Evolutionary conservation across 2,329 filamentous ascomycete genomes (phyloP), one percentile per base, ranked within the genome.

Genomic region (Trichoderma hamatum): DNA sequence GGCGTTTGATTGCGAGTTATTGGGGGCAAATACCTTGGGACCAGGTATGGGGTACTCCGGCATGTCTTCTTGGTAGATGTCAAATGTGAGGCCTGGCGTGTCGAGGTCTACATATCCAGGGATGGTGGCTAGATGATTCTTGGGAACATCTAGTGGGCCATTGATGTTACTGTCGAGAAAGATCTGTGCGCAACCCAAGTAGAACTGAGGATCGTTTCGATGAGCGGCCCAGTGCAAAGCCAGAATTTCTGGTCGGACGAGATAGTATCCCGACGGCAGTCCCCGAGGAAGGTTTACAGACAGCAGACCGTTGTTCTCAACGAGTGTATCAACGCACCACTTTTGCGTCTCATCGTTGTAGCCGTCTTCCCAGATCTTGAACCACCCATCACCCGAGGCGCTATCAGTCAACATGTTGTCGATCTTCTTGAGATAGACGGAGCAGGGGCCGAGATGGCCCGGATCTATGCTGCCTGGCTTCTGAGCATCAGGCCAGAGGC

Each of bases 321-420:
- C 90, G 69, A 94, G 82, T 70, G 87, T 88, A 75, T 92, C 87
- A 3, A 89, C 90, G 79, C 91, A 93, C 90, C 91, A 94, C 76
- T 87, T 81, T 32, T 81, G 77, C 1, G 82, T 81, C 5, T 76
- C 73, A 5, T 80, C 76, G 73, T 91, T 84, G 78, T 91, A 92
- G 56, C 89, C 90, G 63, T 90, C 84, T 69, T 92, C 86, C 83
- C 85, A 92, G 76, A 94, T 86, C 84, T 93, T 93, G 84, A 94
- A 92, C 92, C 91, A 94, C 49, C 91, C 91, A 62, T 83, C 80
- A 5, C 91, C 90, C 28, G 84, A 80, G 61, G 88, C 88, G 14
- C 85, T 78, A 71, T 83, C 81, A 26, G 76, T 76, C 14, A 80
- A 80, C 69, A 89, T 87, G 69, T 88, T 83, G 72, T 82, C 79